A percentile compares a stretch with the other conserved stretches of the same genome.
These are phyloP conservation scores for Apiotrichum laibachii DNA, from an alignment of 1,284 basidiomycete genomes.

Conservation along the genomic window DNA sequence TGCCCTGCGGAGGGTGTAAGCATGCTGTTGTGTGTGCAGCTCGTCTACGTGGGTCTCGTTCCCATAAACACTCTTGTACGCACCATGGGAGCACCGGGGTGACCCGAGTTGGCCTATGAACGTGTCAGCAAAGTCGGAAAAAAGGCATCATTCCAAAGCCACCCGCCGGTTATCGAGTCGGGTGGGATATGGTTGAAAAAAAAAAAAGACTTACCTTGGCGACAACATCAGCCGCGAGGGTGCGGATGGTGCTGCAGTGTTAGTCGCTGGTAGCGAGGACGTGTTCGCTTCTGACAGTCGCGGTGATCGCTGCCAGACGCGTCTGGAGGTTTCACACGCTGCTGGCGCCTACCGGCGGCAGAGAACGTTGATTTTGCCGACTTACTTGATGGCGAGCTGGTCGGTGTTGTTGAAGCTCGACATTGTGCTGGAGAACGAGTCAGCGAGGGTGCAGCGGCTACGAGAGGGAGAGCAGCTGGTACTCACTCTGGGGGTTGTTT, in stretches of 20 bases:
- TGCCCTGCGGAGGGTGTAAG: slow-evolving; percentile 50
- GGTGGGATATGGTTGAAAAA: slow-evolving; percentile 51
- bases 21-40: not conserved
- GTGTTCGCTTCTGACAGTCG: not conserved
- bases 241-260: slow-evolving; percentile 50
- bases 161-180: slow-evolving; percentile 56
- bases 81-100: slow-evolving; percentile 84
- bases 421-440: slow-evolving; percentile 1
- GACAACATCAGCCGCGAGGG: slow-evolving; percentile 54
- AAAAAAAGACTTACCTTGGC: slow-evolving; percentile 51
- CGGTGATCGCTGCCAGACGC: no score
- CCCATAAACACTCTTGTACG: slow-evolving; percentile 23
- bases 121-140: slow-evolving; percentile 1
- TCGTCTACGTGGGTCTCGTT: not conserved
- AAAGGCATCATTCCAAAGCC: not conserved
- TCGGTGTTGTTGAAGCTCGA: slow-evolving; percentile 1
- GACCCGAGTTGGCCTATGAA: slow-evolving; percentile 81
- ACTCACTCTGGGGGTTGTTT: not conserved
- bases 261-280: not conserved
- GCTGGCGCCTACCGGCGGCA: not conserved
- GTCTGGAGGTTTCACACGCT: not conserved
- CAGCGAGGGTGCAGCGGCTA: not conserved
- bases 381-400: slow-evolving; percentile 7
- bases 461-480: no score
- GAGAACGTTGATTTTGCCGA: not conserved